Percentiles rank a stretch among this genome's conserved stretches.
These are phyloP conservation scores for Yamadazyma atmosphaerica DNA, from an alignment of 1,139 yeast species.

Conservation along the genomic window DNA sequence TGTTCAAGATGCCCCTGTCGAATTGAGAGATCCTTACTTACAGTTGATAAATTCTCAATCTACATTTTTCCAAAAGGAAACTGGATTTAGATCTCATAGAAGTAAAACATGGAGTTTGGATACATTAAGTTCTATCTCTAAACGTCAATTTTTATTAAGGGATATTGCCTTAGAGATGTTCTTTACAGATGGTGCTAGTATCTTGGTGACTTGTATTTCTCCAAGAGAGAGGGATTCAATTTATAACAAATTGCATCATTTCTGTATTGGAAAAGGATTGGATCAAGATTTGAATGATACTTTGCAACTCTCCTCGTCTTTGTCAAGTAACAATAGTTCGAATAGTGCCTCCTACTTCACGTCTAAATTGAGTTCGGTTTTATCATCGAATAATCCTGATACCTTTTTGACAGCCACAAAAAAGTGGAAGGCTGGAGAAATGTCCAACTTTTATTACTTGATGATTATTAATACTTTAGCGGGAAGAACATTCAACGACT, in stretches of 20 bases:
- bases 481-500: conserved; percentile 82
- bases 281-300: conserved; percentile 56
- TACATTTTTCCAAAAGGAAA: conserved; percentile 19
- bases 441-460: conserved; percentile 78
- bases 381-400: conserved; percentile 22
- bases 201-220: conserved; percentile 57
- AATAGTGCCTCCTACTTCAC: conserved; percentile 22
- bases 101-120: conserved; percentile 57
- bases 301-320: conserved; percentile 43
- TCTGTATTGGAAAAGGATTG: conserved; percentile 47
- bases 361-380: conserved; percentile 38
- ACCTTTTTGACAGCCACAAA: conserved; percentile 55
- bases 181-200: conserved; percentile 69
- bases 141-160: conserved; percentile 69
- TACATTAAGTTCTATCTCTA: conserved; percentile 61
- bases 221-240: conserved; percentile 56
- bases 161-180: conserved; percentile 80
- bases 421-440: conserved; percentile 72
- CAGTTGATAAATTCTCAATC: conserved; percentile 51
- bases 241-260: conserved; percentile 45
- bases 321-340: conserved; percentile 14
- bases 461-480: conserved; percentile 80
- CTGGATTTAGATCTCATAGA: conserved; percentile 34
- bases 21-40: conserved; percentile 64
- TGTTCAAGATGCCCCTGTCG: conserved; percentile 61